Evolutionary conservation across 164 flowering plant genomes (phyloP), one percentile per base, ranked within the genome.

Genomic region (Vitis rupestris): DNA sequence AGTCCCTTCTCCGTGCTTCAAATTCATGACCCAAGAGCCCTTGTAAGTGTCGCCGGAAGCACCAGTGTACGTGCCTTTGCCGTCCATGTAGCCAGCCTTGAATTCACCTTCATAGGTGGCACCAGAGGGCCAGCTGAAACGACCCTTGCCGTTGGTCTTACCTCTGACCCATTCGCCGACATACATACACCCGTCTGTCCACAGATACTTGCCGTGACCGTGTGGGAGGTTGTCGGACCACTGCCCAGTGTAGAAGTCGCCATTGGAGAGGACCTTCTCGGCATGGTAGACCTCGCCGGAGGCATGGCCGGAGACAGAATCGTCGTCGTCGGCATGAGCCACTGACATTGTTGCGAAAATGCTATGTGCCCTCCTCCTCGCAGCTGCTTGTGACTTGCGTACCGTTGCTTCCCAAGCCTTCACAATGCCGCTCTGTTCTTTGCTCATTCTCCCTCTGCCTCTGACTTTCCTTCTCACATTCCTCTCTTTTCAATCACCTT

Each of bases 131-230:
- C 98, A 94, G 53, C 86, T 84, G 64, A 94, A 94, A 66, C 68
- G 81, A 0, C 98, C 98, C 58, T 80, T 85, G 2, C 98, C 98
- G 73, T 57, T 83, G 0, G 86, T 80, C 73, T 80, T 85, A 0
- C 98, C 98, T 47, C 63, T 76, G 44, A 47, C 61, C 97, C 97
- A 94, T 51, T 92, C 94, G 8, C 98, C 98, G 1, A 85, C 88
- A 59, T 92, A 92, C 93, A 92, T 87, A 65, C 98, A 92, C 12
- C 98, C 98, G 70, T 92, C 98, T 0, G 82, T 79, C 98, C 98
- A 94, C 0, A 92, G 66, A 55, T 85, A 92, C 82, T 88, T 92
- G 1, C 98, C 98, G 1, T 76, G 68, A 1, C 97, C 98, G 60
- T 89, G 85, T 0, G 97, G 93, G 14, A 78, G 68, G 57, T 79